phyloP scores from a whole-genome alignment of 2,329 filamentous ascomycete species.

The Colletotrichum aenigma region DNA sequence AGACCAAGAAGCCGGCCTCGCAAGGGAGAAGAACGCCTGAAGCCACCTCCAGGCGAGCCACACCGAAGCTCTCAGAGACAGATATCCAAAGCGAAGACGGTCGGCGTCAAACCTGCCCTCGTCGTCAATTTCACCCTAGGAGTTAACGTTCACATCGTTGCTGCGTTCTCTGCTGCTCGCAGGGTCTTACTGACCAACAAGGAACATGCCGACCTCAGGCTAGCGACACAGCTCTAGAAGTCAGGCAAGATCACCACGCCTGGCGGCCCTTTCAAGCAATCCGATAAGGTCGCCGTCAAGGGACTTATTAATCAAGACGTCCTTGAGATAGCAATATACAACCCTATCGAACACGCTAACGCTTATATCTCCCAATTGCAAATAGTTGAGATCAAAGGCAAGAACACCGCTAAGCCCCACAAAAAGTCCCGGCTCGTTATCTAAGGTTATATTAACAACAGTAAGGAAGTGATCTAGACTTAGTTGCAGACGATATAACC shows the following conservation, averaged over 20 bases:
- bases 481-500: background rate
- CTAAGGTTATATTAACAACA: background rate
- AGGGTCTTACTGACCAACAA: background rate
- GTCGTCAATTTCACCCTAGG: too few relatives aligned
- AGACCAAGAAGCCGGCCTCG: too few relatives aligned
- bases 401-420: background rate
- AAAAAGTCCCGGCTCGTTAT: background rate
- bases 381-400: background rate
- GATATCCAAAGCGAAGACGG: too few relatives aligned
- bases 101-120: too few relatives aligned
- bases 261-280: background rate
- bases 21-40: too few relatives aligned
- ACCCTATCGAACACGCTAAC: background rate
- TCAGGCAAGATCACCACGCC: background rate
- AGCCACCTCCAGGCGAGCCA: too few relatives aligned
- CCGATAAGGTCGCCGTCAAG: background rate
- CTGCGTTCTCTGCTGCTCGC: too few relatives aligned
- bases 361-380: background rate
- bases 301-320: background rate
- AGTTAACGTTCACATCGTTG: too few relatives aligned
- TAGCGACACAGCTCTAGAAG: background rate
- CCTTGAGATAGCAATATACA: background rate
- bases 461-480: background rate
- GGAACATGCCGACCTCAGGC: background rate
- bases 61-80: too few relatives aligned